phyloP scores from a whole-genome alignment of 768 basidiomycete genomes.

The Boletus rubroflammeus region DNA sequence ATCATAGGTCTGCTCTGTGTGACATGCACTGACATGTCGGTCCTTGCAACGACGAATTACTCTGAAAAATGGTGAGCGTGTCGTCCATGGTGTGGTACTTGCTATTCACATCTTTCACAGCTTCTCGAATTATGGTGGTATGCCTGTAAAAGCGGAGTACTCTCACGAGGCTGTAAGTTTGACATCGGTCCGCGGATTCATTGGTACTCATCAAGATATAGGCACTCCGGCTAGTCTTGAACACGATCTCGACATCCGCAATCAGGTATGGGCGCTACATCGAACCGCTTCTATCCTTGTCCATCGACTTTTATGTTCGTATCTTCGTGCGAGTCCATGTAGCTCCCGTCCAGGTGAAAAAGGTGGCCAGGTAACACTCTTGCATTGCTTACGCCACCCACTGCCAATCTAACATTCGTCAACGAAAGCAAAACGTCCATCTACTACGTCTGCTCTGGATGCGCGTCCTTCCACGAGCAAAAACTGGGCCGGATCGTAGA shows the following conservation, averaged over 20 bases:
- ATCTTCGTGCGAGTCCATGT: constrained; percentile 79
- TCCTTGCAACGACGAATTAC: constrained; percentile 90
- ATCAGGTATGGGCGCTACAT: constrained; percentile 91
- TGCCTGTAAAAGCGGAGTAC: constrained; percentile 89
- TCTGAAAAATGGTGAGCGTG: constrained; percentile 86
- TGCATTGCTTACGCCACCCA: background rate
- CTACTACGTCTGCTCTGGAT: constrained; percentile 81
- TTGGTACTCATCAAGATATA: constrained; percentile 28
- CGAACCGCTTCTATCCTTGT: constrained; percentile 82
- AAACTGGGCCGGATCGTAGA: constrained; percentile 75
- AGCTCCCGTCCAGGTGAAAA: constrained; percentile 81
- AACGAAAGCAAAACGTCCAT: constrained; percentile 72
- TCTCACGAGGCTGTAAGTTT: constrained; percentile 83
- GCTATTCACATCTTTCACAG: constrained; percentile 36
- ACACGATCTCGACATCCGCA: constrained; percentile 81
- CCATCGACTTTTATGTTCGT: constrained; percentile 96
- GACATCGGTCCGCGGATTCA: background rate
- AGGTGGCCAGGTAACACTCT: constrained; percentile 60
- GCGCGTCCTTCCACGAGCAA: constrained; percentile 80
- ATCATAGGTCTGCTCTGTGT: constrained; percentile 75
- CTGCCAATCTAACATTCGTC: constrained; percentile 2
- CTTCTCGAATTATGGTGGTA: constrained; percentile 93
- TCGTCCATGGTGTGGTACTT: background rate
- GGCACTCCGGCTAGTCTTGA: constrained; percentile 90
- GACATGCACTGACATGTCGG: constrained; percentile 94